Evolutionary conservation across 495 filamentous ascomycete species (phyloP).

Genomic region (Parathielavia hyrcaniae): DNA sequence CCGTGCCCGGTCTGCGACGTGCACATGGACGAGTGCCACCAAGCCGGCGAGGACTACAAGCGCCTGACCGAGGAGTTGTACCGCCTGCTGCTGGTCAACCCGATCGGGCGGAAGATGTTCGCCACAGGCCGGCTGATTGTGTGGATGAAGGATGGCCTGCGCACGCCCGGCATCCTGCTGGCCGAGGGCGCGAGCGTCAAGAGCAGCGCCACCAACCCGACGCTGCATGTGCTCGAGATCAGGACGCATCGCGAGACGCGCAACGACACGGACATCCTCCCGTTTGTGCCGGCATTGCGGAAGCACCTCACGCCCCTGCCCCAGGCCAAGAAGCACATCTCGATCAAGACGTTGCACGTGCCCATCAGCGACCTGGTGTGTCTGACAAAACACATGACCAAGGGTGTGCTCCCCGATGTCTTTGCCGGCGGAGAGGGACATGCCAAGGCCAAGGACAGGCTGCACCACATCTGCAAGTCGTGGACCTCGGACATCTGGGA

Average conservation of each 20-base stretch:
- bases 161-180: conserved; percentile 73
- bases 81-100: conserved; percentile 60
- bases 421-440: conserved; percentile 39
- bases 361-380: conserved; percentile 71
- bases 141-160: conserved; percentile 61
- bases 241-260: conserved; percentile 53
- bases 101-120: conserved; percentile 76
- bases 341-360: conserved; percentile 56
- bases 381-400: conserved; percentile 66
- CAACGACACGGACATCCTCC: conserved; percentile 71
- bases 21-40: conserved; percentile 71
- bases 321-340: conserved; percentile 51
- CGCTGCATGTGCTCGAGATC: conserved; percentile 71
- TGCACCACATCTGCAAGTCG: conserved; percentile 55
- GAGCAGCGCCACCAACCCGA: conserved; percentile 53
- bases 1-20: conserved; percentile 74
- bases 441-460: conserved; percentile 49
- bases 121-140: conserved; percentile 65
- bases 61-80: conserved; percentile 68
- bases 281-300: conserved; percentile 65
- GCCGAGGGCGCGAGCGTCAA: conserved; percentile 58
- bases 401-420: conserved; percentile 51
- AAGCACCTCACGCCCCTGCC: conserved; percentile 56
- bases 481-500: conserved; percentile 75
- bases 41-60: conserved; percentile 70